Conservation (phyloP, 352 stramenopile species). For the Discostella stelligera region DNA sequence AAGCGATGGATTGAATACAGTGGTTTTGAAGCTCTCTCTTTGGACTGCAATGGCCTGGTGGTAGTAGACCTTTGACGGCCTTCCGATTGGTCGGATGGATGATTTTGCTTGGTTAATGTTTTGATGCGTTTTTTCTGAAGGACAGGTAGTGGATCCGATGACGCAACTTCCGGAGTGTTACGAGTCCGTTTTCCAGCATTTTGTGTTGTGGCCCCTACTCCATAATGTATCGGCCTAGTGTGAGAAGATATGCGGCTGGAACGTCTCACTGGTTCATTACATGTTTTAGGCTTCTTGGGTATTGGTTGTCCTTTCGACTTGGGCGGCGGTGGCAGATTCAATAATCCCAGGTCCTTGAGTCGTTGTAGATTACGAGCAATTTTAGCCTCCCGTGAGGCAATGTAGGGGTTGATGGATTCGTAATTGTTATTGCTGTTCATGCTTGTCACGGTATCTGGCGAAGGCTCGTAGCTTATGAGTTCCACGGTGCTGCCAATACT, state of each 20-base stretch:
- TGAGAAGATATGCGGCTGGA: conserved; percentile 15
- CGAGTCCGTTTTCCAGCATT: background rate
- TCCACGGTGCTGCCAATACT: too few relatives aligned
- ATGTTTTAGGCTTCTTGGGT: background rate
- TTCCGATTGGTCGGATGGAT: background rate
- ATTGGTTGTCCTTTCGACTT: background rate
- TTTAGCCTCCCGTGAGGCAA: conserved; percentile 31
- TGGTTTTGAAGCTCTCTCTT: background rate
- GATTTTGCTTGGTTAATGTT: too few relatives aligned
- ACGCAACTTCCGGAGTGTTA: background rate
- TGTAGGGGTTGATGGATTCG: conserved; percentile 20
- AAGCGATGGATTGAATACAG: background rate
- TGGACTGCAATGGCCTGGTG: background rate
- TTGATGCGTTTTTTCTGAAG: background rate
- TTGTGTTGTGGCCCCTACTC: background rate
- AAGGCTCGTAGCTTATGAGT: too few relatives aligned
- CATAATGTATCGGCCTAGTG: background rate
- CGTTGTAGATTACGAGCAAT: conserved; percentile 36
- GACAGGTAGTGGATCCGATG: background rate
- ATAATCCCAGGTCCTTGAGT: conserved; percentile 24
- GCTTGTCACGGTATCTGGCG: background rate
- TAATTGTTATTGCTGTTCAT: background rate
- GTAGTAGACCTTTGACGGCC: background rate
- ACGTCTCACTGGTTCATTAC: conserved; percentile 12
- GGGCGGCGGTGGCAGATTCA: conserved; percentile 7